A percentile compares a stretch with the other conserved stretches of the same genome.
phyloP scores from a whole-genome alignment of 2,329 filamentous ascomycete genomes.

The Fusarium sp. region DNA sequence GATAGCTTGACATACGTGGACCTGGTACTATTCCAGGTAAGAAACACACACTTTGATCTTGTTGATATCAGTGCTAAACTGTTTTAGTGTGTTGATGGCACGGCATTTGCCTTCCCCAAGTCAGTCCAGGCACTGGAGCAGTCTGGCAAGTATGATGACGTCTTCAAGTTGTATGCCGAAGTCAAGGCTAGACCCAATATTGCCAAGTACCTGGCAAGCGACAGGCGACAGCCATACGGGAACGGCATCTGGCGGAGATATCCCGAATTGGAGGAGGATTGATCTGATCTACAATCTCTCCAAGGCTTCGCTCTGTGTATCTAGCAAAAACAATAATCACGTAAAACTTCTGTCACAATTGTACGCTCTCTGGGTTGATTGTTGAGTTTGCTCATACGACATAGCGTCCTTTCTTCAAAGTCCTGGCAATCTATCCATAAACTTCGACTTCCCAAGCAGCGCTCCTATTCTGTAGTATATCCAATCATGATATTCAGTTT shows the following conservation, averaged over 20 bases:
- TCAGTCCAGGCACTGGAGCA: constrained; percentile 66
- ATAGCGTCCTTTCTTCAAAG: neutral
- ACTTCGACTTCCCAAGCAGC: neutral
- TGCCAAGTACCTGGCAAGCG: constrained; percentile 75
- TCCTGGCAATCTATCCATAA: neutral
- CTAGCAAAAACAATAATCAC: neutral
- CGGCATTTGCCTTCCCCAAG: constrained; percentile 76
- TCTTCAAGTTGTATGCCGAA: constrained; percentile 73
- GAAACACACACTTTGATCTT: constrained; percentile 9
- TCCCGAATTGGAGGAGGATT: constrained; percentile 71
- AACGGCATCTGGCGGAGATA: constrained; percentile 79
- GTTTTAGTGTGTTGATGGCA: constrained; percentile 66
- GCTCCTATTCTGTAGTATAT: neutral
- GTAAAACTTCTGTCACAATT: neutral
- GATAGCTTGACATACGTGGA: constrained; percentile 76
- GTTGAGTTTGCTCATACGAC: neutral
- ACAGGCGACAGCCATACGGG: constrained; percentile 69
- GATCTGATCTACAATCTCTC: too few relatives aligned
- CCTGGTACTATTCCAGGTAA: constrained; percentile 76
- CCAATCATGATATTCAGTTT: neutral
- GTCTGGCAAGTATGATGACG: constrained; percentile 65
- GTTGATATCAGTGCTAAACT: neutral
- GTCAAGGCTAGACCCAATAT: constrained; percentile 72
- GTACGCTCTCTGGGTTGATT: accelerated
- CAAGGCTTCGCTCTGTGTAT: too few relatives aligned